Base-by-base conservation (phyloP, 331 rosid species). In the Rosa hybrid region DNA sequence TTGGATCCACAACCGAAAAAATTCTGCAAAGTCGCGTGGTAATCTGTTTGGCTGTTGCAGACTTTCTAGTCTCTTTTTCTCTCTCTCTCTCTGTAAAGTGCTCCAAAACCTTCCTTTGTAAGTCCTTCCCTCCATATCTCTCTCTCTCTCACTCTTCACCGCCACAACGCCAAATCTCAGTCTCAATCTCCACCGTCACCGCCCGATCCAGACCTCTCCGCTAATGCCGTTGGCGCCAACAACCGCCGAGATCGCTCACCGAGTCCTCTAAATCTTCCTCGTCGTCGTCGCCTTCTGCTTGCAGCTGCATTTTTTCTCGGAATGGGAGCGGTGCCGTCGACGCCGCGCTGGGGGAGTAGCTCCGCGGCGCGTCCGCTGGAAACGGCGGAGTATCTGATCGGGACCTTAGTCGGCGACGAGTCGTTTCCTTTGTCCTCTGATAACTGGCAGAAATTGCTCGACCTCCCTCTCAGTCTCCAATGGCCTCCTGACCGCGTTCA, bases 291-390 rank as follows among this genome's bases (percentile, higher is more conserved):
- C 13, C 38, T 10, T 12, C 11, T 1, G 5, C 27, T 20, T 7
- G 60, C 23, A 4, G 63, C 63, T 25, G 68, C 17, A 63, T 63
- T 21, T 16, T 34, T 34, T 34, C 39, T 34, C 39, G 0, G 48
- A 78, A 96, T 96, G 99, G 99, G 99, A 49, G 82, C 97, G 79
- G 89, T 84, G 74, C 95, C 99, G 59, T 96, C 99, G 17, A 96
- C 98, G 68, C 99, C 97, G 83, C 90, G 90, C 76, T 88, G 82
- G 82, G 82, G 89, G 59, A 75, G 50, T 27, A 64, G 74, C 65
- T 63, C 72, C 63, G 50, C 63, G 21, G 82, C 85, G 73, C 92
- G 88, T 76, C 88, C 97, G 12, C 91, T 83, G 84, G 97, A 93
- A 44, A 86, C 99, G 65, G 92, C 92, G 82, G 99, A 92, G 86